Evolutionary conservation across 2,329 filamentous ascomycete species (phyloP).

Genomic region (Aspergillus viridinutans): DNA sequence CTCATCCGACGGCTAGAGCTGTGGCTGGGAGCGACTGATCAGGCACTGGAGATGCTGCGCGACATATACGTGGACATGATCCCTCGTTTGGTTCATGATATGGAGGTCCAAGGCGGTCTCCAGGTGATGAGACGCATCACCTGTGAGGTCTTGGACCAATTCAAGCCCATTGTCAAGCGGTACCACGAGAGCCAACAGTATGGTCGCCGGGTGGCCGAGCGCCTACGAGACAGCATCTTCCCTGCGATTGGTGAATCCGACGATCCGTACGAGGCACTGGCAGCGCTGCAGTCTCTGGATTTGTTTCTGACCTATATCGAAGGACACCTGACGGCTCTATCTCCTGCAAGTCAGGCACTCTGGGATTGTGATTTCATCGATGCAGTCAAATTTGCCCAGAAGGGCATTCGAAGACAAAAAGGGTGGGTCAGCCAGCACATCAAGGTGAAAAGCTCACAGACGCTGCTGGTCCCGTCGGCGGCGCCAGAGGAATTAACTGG

Average conservation of each 20-base stretch:
- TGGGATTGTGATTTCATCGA: conserved; percentile 34
- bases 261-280: conserved; percentile 22
- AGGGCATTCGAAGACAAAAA: conserved; percentile 23
- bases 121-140: conserved; percentile 23
- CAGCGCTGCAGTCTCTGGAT: conserved; percentile 27
- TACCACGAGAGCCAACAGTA: conserved; percentile 24
- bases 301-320: conserved; percentile 31
- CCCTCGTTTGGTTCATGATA: conserved; percentile 13
- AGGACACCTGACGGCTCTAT: conserved; percentile 24
- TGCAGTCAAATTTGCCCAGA: conserved; percentile 19
- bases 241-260: conserved; percentile 5
- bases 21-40: conserved; percentile 32
- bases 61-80: conserved; percentile 5
- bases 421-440: conserved; percentile 33
- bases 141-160: conserved; percentile 11
- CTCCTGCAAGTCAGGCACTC: conserved; percentile 28
- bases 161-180: conserved; percentile 22
- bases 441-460: conserved; percentile 31
- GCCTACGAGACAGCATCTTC: conserved; percentile 26
- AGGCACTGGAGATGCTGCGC: conserved; percentile 13
- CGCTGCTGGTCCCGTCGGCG: conserved; percentile 30
- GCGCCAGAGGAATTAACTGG: conserved; percentile 1
- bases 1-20: conserved; percentile 26
- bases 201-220: conserved; percentile 15
- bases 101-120: conserved; percentile 30